Evolutionary conservation across 1,284 basidiomycete genomes (phyloP).

Genomic region (Heliocybe sulcata): DNA sequence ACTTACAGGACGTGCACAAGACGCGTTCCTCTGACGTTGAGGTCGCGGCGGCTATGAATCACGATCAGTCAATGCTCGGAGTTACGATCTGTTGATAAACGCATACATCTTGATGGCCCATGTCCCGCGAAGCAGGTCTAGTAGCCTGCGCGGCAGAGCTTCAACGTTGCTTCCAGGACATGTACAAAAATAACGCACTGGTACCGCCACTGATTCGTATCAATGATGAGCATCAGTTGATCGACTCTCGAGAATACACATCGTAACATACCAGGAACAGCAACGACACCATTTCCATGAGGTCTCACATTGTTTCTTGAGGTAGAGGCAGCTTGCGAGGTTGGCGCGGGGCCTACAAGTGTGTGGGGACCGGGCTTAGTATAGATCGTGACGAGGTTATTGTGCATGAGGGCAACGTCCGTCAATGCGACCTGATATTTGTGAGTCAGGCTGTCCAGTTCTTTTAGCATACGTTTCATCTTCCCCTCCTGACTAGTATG

Average conservation of each 20-base stretch:
- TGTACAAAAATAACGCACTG: not conserved
- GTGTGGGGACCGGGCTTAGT: not conserved
- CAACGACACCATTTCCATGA: not conserved
- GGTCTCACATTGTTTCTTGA: not conserved
- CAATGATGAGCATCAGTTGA: not conserved
- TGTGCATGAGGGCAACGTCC: not conserved
- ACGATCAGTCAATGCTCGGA: not conserved
- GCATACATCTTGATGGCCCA: not conserved
- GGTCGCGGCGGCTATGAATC: too few relatives aligned
- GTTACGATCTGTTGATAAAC: not conserved
- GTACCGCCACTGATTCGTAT: not conserved
- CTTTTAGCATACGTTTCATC: not conserved
- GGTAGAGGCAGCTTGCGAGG: not conserved
- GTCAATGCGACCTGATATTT: not conserved
- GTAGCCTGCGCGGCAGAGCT: not conserved
- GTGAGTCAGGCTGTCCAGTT: not conserved
- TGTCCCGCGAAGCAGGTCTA: not conserved
- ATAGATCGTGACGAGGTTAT: not conserved
- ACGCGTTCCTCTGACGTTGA: too few relatives aligned
- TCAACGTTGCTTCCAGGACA: not conserved
- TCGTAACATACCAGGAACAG: not conserved
- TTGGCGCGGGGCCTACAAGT: not conserved
- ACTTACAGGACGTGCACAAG: too few relatives aligned
- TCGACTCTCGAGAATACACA: not conserved
- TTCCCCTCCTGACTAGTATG: not conserved